Evolutionary conservation across 352 stramenopile genomes (phyloP), one percentile per base, ranked within the genome.

Genomic region (Halophytophthora polymorphica): DNA sequence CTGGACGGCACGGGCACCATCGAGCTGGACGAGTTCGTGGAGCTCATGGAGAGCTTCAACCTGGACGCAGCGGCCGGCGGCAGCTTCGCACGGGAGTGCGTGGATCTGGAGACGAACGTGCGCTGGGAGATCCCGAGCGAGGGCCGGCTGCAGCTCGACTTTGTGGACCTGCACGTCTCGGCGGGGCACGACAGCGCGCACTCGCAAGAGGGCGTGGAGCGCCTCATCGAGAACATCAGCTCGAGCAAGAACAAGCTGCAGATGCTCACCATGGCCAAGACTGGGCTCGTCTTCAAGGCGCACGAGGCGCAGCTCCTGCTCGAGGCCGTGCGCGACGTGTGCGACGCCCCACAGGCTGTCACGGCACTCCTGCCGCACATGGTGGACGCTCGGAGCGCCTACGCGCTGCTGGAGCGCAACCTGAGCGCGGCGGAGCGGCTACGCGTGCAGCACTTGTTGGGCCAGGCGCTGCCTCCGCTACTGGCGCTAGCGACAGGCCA

Each of bases 211-310:
- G 76, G 73, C 28, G 76, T 92, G 21, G 72, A 86, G 40, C 67
- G 78, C 7, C 61, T 92, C 38, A 88, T 92, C 41, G 73, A 87
- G 37, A 92, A 92, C 51, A 88, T 92, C 29, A 73, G 53, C 10
- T 58, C 57, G 18, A 90, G 80, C 54, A 89, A 88, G 58, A 86
- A 88, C 55, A 88, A 92, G 58, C 71, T 59, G 5, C 81, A 90
- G 45, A 92, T 92, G 74, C 62, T 92, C 18, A 55, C 70, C 22
- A 92, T 92, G 74, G 79, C 79, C 48, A 90, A 92, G 51, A 75
- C 76, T 0, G 79, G 82, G 8, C 66, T 90, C 13, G 74, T 70
- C 40, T 92, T 92, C 46, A 83, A 77, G 41, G 66, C 66, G 11
- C 49, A 72, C 19, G 79, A 92, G 35, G 82, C 82, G 6, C 82